phyloP scores from a whole-genome alignment of 2,329 filamentous ascomycete genomes.

The Teratosphaeria zuluensis region DNA sequence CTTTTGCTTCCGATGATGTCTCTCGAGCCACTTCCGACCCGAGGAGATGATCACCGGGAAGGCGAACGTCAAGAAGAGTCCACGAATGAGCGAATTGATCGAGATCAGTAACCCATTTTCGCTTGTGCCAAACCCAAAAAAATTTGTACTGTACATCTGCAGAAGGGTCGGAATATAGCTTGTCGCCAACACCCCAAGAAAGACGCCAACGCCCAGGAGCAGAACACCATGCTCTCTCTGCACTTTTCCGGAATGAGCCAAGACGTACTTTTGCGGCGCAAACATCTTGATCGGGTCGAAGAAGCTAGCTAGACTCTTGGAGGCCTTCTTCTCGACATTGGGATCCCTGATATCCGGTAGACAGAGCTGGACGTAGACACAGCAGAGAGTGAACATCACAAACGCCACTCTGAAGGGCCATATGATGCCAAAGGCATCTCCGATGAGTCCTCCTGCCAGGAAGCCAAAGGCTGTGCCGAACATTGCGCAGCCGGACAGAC shows the following conservation, averaged over 20 bases:
- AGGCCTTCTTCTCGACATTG: slow-evolving; percentile 18
- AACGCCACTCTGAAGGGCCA: slow-evolving; percentile 57
- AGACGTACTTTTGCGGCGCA: slow-evolving; percentile 45
- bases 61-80: slow-evolving; percentile 34
- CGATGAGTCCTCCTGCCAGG: slow-evolving; percentile 54
- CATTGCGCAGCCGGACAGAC: slow-evolving; percentile 57
- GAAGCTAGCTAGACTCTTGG: slow-evolving; percentile 42
- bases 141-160: slow-evolving; percentile 39
- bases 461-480: slow-evolving; percentile 57
- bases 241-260: slow-evolving; percentile 39
- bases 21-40: slow-evolving; percentile 36
- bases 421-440: slow-evolving; percentile 52
- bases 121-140: slow-evolving; percentile 35
- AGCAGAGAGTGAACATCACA: slow-evolving; percentile 41
- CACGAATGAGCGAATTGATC: slow-evolving; percentile 35
- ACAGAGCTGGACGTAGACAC: slow-evolving; percentile 31
- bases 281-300: slow-evolving; percentile 56
- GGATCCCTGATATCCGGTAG: slow-evolving; percentile 41
- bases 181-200: slow-evolving; percentile 58
- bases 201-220: slow-evolving; percentile 56
- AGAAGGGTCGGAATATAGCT: slow-evolving; percentile 55
- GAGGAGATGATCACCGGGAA: slow-evolving; percentile 36
- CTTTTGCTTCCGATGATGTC: slow-evolving; percentile 18
- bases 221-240: slow-evolving; percentile 52
- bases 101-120: slow-evolving; percentile 39